Conservation (phyloP, 2,329 filamentous ascomycete genomes). For the Setomelanomma holmii region DNA sequence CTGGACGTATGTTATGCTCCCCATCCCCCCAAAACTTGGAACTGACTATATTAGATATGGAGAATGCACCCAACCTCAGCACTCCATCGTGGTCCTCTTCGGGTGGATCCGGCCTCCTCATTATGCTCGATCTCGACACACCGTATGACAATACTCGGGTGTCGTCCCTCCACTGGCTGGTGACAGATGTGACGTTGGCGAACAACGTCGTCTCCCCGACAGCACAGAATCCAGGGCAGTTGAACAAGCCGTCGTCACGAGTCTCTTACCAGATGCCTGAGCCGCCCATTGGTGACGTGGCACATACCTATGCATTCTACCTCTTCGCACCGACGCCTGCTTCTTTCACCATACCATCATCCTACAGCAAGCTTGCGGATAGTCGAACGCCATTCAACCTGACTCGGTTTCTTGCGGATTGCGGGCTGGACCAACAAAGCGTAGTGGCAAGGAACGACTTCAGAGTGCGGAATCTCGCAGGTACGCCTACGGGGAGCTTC, state of each 20-base stretch:
- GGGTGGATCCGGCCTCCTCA: constrained; percentile 23
- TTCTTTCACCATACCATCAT: constrained; percentile 28
- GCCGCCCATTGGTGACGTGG: constrained; percentile 36
- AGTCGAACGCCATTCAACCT: constrained; percentile 45
- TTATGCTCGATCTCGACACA: constrained; percentile 43
- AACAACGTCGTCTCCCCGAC: not conserved
- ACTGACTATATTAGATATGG: constrained; percentile 25
- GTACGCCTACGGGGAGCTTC: constrained; percentile 26
- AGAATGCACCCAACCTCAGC: constrained; percentile 33
- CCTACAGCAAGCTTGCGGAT: constrained; percentile 19
- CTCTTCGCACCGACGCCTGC: constrained; percentile 34
- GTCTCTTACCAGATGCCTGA: constrained; percentile 30
- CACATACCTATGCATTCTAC: constrained; percentile 39
- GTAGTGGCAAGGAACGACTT: constrained; percentile 50
- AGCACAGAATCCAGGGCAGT: not conserved
- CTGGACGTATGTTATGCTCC: constrained; percentile 10
- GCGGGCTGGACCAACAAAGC: constrained; percentile 34
- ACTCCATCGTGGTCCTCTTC: constrained; percentile 19
- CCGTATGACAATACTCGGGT: constrained; percentile 37
- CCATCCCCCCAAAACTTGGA: not conserved
- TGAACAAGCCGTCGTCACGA: constrained; percentile 11
- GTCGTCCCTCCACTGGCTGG: constrained; percentile 42
- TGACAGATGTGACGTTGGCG: constrained; percentile 10
- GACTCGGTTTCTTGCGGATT: constrained; percentile 41
- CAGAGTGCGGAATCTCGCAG: constrained; percentile 41